phyloP scores from a whole-genome alignment of 768 basidiomycete genomes.

The Lactifluus subvellereus region DNA sequence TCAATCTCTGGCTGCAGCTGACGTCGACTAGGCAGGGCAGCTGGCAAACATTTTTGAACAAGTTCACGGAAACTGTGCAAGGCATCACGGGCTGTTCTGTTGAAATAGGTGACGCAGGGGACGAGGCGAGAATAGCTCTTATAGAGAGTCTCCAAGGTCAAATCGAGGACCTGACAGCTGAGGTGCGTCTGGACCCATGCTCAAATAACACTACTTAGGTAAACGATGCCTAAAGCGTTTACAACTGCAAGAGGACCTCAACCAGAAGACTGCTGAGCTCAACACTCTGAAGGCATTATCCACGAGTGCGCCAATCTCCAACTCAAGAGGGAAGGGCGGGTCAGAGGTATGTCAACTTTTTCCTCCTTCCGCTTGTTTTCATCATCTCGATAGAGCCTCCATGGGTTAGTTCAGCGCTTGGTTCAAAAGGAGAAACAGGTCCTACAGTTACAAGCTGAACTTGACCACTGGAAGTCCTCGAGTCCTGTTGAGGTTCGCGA shows the following conservation, averaged over 20 bases:
- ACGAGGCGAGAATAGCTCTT: constrained; percentile 36
- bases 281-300: constrained; percentile 56
- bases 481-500: constrained; percentile 54
- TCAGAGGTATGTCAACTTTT: constrained; percentile 43
- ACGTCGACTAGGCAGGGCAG: constrained; percentile 48
- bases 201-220: neutral
- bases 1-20: constrained; percentile 1
- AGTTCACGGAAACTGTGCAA: constrained; percentile 55
- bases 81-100: constrained; percentile 61
- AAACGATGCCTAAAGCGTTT: constrained; percentile 36
- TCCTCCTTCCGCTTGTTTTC: neutral
- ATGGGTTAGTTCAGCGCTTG: constrained; percentile 73
- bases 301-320: constrained; percentile 33
- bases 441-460: constrained; percentile 60
- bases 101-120: constrained; percentile 39
- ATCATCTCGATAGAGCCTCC: constrained; percentile 45
- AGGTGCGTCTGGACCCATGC: constrained; percentile 40
- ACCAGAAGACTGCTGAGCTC: constrained; percentile 60
- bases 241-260: constrained; percentile 47
- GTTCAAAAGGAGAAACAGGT: constrained; percentile 85
- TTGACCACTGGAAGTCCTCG: constrained; percentile 56
- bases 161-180: constrained; percentile 59
- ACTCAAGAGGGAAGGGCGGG: constrained; percentile 46
- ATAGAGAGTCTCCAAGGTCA: constrained; percentile 51
- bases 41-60: constrained; percentile 58